phyloP scores from a whole-genome alignment of 129 eudicot genomes.

The Flaveria linearis region DNA sequence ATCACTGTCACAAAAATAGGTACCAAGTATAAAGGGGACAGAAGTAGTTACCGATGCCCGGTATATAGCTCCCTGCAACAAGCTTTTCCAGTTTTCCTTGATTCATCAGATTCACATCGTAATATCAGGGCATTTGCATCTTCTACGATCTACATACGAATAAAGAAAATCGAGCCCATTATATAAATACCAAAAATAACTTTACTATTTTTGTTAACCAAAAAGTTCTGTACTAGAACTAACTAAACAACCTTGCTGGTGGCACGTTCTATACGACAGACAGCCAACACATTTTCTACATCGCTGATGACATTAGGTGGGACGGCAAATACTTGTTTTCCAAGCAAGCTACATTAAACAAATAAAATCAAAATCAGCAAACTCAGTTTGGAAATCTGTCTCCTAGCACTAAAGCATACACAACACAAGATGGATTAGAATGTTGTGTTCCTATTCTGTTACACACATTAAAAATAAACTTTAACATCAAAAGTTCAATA shows the following conservation, averaged over 20 bases:
- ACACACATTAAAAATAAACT: neutral
- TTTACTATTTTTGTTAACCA: slow-evolving; percentile 8
- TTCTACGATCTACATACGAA: slow-evolving; percentile 64
- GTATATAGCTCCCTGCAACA: slow-evolving; percentile 87
- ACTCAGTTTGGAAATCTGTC: slow-evolving; percentile 1
- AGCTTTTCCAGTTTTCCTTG: slow-evolving; percentile 75
- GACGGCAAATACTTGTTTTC: slow-evolving; percentile 74
- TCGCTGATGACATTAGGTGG: slow-evolving; percentile 70
- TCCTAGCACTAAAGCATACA: slow-evolving; percentile 10
- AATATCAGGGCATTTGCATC: slow-evolving; percentile 72
- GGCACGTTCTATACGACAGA: slow-evolving; percentile 62
- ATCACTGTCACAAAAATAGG: slow-evolving; percentile 16
- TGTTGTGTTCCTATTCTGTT: neutral
- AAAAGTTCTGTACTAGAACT: neutral
- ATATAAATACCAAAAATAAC: slow-evolving; percentile 1
- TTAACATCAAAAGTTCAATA: slow-evolving; percentile 7
- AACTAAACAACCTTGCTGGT: slow-evolving; percentile 54
- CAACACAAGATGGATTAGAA: neutral
- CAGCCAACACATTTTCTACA: slow-evolving; percentile 76
- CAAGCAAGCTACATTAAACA: slow-evolving; percentile 65
- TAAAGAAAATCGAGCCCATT: slow-evolving; percentile 14
- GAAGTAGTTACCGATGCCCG: slow-evolving; percentile 79
- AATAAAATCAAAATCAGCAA: slow-evolving; percentile 22
- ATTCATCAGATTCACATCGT: slow-evolving; percentile 72
- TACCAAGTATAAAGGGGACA: neutral